A percentile compares a stretch with the other conserved stretches of the same genome.
Evolutionary conservation across 495 filamentous ascomycete genomes (phyloP).

Genomic region (Talaromyces wortmannii): DNA sequence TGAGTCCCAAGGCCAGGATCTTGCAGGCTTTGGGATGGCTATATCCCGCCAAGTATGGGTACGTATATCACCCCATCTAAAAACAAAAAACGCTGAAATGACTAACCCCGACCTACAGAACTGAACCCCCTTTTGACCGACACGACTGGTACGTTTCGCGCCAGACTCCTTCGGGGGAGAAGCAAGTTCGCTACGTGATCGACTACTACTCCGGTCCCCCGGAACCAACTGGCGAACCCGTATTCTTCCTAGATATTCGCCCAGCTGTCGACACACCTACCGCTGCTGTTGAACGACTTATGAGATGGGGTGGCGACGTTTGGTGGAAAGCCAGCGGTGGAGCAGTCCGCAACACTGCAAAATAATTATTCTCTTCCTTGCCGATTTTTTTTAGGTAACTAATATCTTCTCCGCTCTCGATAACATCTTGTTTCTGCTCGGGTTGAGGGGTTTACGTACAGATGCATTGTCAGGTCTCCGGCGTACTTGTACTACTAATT

Average conservation of each 20-base stretch:
- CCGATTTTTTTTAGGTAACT: background rate
- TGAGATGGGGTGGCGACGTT: constrained; percentile 88
- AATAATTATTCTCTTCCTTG: constrained; percentile 2
- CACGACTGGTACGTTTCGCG: constrained; percentile 94
- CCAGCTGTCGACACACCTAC: constrained; percentile 83
- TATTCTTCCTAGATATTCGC: constrained; percentile 96
- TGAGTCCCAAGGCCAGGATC: constrained; percentile 83
- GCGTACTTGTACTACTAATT: background rate
- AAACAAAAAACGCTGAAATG: too few species aligned
- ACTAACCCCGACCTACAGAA: constrained; percentile 27
- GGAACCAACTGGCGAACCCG: constrained; percentile 84
- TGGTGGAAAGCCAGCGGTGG: constrained; percentile 87
- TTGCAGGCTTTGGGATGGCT: constrained; percentile 68
- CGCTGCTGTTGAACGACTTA: constrained; percentile 70
- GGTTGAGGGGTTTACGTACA: background rate
- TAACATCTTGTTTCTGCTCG: background rate
- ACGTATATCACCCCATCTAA: constrained; percentile 22
- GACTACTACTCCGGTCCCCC: constrained; percentile 91
- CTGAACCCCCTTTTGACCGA: constrained; percentile 88
- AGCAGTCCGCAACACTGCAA: constrained; percentile 37
- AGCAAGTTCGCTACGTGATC: constrained; percentile 91
- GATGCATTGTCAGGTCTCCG: background rate
- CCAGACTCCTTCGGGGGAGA: constrained; percentile 47
- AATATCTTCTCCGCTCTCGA: background rate
- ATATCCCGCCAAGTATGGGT: constrained; percentile 75